Base-by-base conservation (phyloP, 73 alveolate species). In the Loxodes magnus region DNA sequence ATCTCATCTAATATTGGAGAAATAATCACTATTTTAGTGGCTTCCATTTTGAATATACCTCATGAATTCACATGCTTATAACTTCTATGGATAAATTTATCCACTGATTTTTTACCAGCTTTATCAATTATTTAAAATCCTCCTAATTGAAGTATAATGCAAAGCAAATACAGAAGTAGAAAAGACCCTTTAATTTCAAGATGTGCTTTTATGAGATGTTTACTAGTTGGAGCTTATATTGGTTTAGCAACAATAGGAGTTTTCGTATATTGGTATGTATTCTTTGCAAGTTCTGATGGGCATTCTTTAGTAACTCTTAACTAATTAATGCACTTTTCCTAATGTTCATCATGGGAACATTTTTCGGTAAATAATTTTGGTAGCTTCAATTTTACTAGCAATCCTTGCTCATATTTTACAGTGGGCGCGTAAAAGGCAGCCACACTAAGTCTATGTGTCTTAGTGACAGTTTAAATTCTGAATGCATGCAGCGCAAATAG, bases 51-150 rank as follows among this genome's bases (percentile, higher is more conserved):
- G 39, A 96, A 96, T 42, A 72, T 82, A 52, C 95, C 94, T 44
- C 91, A 90, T 17, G 96, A 90, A 35, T 90, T 90, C 76, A 82
- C 87, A 35, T 85, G 96, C 10, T 83, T 90, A 10, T 87, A 90
- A 82, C 77, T 90, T 56, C 60, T 90, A 12, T 90, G 98, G 98
- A 90, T 90, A 26, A 90, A 90, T 79, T 71, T 90, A 43, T 92
- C 85, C 22, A 90, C 94, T 74, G 98, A 90, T 59, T 91, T 94
- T 21, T 83, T 88, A 23, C 96, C 96, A 12, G 90, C 96, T 37
- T 81, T 90, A 28, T 87, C n/a, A n/a, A n/a, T n/a, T n/a, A n/a
- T n/a, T n/a, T 85, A 87, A 58, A 90, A 90, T 54, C 98, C 98
- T 28, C 95, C 98, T 28, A 92, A 90, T 69, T 71, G 79, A 10